phyloP scores from a whole-genome alignment of 371 early-diverging fungal species.

The Synchytrium microbalum region DNA sequence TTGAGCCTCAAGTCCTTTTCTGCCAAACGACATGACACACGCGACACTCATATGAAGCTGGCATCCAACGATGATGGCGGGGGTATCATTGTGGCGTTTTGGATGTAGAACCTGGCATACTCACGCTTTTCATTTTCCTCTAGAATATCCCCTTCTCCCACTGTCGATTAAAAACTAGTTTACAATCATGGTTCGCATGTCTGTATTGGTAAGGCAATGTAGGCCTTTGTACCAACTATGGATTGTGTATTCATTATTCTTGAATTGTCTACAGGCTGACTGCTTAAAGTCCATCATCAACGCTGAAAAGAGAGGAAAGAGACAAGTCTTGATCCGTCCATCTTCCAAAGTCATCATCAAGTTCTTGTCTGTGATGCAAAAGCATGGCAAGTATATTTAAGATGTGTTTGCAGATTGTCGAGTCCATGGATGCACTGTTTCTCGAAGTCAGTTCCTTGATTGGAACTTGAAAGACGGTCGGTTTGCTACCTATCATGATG shows the following conservation, averaged over 20 bases:
- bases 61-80: background rate
- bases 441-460: conserved; percentile 55
- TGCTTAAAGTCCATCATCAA: conserved; percentile 98
- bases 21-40: too few species aligned
- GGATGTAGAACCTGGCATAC: background rate
- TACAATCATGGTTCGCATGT: conserved; percentile 67
- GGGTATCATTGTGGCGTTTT: background rate
- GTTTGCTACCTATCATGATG: conserved; percentile 16
- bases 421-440: conserved; percentile 8
- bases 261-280: conserved; percentile 53
- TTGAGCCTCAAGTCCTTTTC: too few species aligned
- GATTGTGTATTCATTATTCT: background rate
- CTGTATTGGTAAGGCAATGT: conserved; percentile 53
- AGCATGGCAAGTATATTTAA: conserved; percentile 67
- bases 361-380: conserved; percentile 99
- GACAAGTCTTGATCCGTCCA: conserved; percentile 95
- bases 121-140: background rate
- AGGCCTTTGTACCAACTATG: background rate
- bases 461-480: conserved; percentile 40
- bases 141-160: background rate
- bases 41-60: conserved; percentile 8
- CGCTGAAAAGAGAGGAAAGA: conserved; percentile 97
- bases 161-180: background rate
- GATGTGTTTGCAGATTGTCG: background rate
- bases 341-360: conserved; percentile 95